Base-by-base conservation (phyloP, 2,329 filamentous ascomycete species). In the Epichloe uncinata region DNA sequence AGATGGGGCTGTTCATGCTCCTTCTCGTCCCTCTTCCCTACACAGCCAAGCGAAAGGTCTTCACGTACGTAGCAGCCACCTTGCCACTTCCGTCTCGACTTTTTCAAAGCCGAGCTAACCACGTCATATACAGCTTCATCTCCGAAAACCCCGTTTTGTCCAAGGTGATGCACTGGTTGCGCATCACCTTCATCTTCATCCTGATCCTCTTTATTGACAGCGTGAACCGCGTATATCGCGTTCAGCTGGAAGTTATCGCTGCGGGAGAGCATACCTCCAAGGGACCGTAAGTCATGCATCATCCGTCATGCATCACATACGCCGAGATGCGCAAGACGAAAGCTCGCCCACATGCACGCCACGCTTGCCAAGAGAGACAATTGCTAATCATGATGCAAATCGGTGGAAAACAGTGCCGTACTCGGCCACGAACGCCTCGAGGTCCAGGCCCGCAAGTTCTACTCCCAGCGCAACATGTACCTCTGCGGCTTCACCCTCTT, bases 401-500 rank as follows among this genome's bases (percentile, higher is more conserved):
- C 8, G 30, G 30, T 30, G 4, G 8, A 16, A 49, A 49, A 50
- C 57, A 73, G 69, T 51, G 69, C 85, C 63, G 82, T 90, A 53
- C 81, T 96, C 61, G 91, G 93, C 56, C 84, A 87, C 65, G 93
- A 97, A 67, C 91, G 93, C 56, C 89, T 95, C 79, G 93, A 98
- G 73, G 91, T 97, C 48, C 93, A 98, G 71, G 91, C 93, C 57
- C 89, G 93, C 78, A 98, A 98, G 73, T 98, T 98, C 78, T 98
- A 98, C 79, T 95, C 90, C 54, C 91, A 98, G 75, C 90, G 93
- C 70, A 98, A 98, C 82, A 98, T 98, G 93, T 98, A 98, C 74
- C 89, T 98, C 54, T 97, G 93, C 70, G 93, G 93, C 61, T 98
- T 98, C 77, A 98, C 93, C 5, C 84, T 98, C 56, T 97, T 98